A percentile compares a stretch with the other conserved stretches of the same genome.
These are phyloP conservation scores for Hypoxylon cercidicola DNA, from an alignment of 495 filamentous ascomycete genomes.

Conservation along the genomic window DNA sequence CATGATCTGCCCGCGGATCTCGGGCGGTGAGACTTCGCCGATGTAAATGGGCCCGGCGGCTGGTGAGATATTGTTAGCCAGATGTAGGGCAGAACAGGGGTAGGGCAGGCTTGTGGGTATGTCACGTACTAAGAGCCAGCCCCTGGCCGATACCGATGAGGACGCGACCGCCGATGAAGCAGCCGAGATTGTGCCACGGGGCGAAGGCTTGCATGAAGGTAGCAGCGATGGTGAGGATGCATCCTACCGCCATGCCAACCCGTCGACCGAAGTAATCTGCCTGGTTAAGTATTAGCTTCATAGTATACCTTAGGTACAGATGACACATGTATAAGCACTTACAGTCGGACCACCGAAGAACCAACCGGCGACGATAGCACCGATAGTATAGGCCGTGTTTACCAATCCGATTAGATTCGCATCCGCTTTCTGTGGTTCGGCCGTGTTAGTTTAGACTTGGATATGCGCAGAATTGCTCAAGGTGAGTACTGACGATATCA, in stretches of 20 bases:
- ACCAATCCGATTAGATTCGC: slow-evolving; percentile 63
- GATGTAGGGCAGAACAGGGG: not conserved
- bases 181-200: slow-evolving; percentile 64
- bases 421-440: slow-evolving; percentile 36
- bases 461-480: not conserved
- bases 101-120: not conserved
- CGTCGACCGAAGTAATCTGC: slow-evolving; percentile 69
- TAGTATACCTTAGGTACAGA: not conserved
- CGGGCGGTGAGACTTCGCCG: slow-evolving; percentile 66
- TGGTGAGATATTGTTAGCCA: slow-evolving; percentile 27
- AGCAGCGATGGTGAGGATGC: slow-evolving; percentile 65
- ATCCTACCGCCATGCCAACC: slow-evolving; percentile 67
- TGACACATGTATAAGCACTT: slow-evolving; percentile 13
- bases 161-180: slow-evolving; percentile 69
- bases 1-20: slow-evolving; percentile 72
- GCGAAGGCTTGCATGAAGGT: slow-evolving; percentile 72
- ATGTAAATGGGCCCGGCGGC: slow-evolving; percentile 69
- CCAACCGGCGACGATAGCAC: slow-evolving; percentile 70
- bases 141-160: slow-evolving; percentile 74
- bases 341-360: slow-evolving; percentile 66
- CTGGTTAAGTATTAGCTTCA: slow-evolving; percentile 36
- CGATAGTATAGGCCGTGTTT: slow-evolving; percentile 72
- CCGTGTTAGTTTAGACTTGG: slow-evolving; percentile 3
- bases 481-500: slow-evolving; percentile 51
- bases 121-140: slow-evolving; percentile 66